Percentiles rank a stretch among this genome's conserved stretches.
Conservation (phyloP, 176 grass and related monocot genomes). For the Zoysia pacifica region DNA sequence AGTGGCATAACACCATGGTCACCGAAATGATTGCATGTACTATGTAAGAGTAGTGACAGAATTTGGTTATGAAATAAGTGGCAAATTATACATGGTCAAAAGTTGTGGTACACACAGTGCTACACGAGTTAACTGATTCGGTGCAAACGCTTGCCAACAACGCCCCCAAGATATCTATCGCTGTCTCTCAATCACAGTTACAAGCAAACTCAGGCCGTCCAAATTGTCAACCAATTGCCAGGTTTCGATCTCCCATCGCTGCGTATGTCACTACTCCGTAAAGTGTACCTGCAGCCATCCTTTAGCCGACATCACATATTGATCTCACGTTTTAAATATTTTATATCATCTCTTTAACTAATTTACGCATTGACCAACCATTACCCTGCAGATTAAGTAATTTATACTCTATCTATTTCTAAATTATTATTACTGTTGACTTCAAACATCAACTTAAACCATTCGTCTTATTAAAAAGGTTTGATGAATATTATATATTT, state of each 20-base stretch:
- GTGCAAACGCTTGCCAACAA: constrained; percentile 1
- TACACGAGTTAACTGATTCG: constrained; percentile 32
- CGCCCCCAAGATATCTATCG: background rate
- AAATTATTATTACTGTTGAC: no score
- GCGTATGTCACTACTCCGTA: background rate
- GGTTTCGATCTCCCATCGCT: constrained; percentile 10
- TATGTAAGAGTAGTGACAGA: background rate
- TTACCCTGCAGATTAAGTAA: no score
- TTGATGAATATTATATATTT: no score
- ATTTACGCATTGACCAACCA: constrained; percentile 21
- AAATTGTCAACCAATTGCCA: constrained; percentile 29
- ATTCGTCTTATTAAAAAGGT: no score
- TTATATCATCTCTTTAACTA: constrained; percentile 30
- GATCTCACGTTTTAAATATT: constrained; percentile 29
- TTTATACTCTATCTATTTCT: no score
- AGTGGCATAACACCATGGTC: background rate
- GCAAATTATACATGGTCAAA: constrained; percentile 21
- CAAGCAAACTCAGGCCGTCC: constrained; percentile 34
- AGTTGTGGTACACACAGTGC: constrained; percentile 25
- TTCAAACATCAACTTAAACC: no score
- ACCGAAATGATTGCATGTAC: background rate
- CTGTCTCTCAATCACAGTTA: constrained; percentile 24
- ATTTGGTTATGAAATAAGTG: constrained; percentile 14
- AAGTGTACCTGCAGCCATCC: background rate
- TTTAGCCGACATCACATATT: constrained; percentile 27